phyloP scores from a whole-genome alignment of 768 basidiomycete species.

The Pleurotus djamor region DNA sequence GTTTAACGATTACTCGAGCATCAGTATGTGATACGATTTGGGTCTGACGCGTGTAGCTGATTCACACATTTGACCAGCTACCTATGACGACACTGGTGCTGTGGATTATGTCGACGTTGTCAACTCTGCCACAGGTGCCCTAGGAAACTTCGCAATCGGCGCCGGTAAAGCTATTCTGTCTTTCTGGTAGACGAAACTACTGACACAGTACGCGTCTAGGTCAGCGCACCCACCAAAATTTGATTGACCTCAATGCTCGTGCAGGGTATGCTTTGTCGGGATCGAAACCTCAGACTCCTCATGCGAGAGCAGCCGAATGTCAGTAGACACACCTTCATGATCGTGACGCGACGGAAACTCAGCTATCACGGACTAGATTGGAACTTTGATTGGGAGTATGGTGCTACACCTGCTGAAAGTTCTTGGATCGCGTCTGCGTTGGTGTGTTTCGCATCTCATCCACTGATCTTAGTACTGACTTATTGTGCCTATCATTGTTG shows the following conservation, averaged over 20 bases:
- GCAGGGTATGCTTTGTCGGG: conserved; percentile 54
- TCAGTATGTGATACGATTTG: conserved; percentile 32
- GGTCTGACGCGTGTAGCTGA: neutral
- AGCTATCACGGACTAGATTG: neutral
- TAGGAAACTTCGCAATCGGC: conserved; percentile 33
- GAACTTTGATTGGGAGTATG: conserved; percentile 49
- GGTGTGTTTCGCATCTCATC: conserved; percentile 34
- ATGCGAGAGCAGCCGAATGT: conserved; percentile 57
- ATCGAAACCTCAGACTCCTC: conserved; percentile 37
- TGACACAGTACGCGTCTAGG: no score
- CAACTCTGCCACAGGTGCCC: conserved; percentile 35
- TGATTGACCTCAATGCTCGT: conserved; percentile 53
- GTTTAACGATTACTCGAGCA: conserved; percentile 39
- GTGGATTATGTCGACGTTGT: conserved; percentile 48
- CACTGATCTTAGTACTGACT: neutral
- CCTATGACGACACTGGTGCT: conserved; percentile 49
- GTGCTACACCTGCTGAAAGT: conserved; percentile 59
- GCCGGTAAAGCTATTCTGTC: conserved; percentile 35
- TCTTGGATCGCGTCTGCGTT: conserved; percentile 65
- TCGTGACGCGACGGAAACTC: neutral
- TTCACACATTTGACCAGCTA: conserved; percentile 29
- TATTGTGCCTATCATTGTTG: neutral
- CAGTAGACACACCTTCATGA: conserved; percentile 31
- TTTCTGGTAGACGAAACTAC: no score
- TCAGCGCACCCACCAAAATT: conserved; percentile 15